Percentiles rank a stretch among this genome's conserved stretches.
Evolutionary conservation across 2,329 filamentous ascomycete genomes (phyloP).

Genomic region (Xylariaceae sp.): DNA sequence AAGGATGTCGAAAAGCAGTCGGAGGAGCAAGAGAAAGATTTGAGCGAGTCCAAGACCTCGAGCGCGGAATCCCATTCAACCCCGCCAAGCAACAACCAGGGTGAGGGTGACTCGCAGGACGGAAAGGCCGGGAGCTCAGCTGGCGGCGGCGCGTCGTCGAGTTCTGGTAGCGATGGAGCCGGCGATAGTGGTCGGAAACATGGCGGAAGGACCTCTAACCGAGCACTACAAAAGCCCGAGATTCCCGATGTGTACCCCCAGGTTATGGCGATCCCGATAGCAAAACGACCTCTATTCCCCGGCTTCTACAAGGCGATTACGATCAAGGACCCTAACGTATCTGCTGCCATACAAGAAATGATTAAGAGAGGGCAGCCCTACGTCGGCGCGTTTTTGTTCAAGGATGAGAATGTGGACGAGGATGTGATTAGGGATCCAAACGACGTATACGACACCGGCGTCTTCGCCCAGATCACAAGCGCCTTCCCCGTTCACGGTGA

Average conservation of each 20-base stretch:
- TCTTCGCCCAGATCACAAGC: constrained; percentile 96
- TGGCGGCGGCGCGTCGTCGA: constrained; percentile 45
- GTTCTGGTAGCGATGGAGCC: constrained; percentile 50
- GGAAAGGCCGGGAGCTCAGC: constrained; percentile 55
- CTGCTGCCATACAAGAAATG: constrained; percentile 89
- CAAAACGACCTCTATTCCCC: constrained; percentile 87
- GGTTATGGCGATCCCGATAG: constrained; percentile 94
- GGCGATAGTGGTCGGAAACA: constrained; percentile 61
- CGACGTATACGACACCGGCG: constrained; percentile 92
- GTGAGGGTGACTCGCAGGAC: constrained; percentile 41
- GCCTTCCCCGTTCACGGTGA: constrained; percentile 88
- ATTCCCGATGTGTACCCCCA: constrained; percentile 96
- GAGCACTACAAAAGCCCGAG: constrained; percentile 76
- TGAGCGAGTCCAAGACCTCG: constrained; percentile 41
- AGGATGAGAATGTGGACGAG: constrained; percentile 89
- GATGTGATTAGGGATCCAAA: constrained; percentile 86
- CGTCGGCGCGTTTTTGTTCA: constrained; percentile 93
- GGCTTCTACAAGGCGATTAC: constrained; percentile 99
- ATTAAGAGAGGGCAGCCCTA: constrained; percentile 96
- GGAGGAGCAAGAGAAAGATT: constrained; percentile 42
- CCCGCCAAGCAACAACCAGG: constrained; percentile 42
- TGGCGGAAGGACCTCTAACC: constrained; percentile 65
- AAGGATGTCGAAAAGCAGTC: constrained; percentile 44
- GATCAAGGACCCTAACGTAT: constrained; percentile 86
- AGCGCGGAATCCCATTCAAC: constrained; percentile 37